A percentile compares a stretch with the other conserved stretches of the same genome.
phyloP scores from a whole-genome alignment of 768 basidiomycete genomes.

The Boletus pseudo-olivaceus region DNA sequence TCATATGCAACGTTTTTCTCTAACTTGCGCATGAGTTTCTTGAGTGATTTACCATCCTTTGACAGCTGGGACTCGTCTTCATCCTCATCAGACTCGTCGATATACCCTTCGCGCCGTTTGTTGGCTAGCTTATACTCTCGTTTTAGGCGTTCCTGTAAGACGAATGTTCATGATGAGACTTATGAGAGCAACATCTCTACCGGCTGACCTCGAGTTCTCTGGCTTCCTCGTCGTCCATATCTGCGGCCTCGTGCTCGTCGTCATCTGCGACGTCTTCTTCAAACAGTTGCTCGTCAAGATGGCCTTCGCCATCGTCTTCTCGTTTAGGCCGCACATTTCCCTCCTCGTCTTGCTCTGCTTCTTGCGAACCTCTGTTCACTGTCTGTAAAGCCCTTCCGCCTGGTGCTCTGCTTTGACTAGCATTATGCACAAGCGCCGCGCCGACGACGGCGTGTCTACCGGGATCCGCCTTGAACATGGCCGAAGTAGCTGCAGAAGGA shows the following conservation, averaged over 20 bases:
- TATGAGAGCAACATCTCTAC: not conserved
- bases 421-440: slow-evolving; percentile 44
- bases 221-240: slow-evolving; percentile 79
- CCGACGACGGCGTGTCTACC: slow-evolving; percentile 42
- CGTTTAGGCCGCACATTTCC: slow-evolving; percentile 51
- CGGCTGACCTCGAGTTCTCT: slow-evolving; percentile 71
- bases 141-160: slow-evolving; percentile 71
- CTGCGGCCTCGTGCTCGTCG: slow-evolving; percentile 72
- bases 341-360: slow-evolving; percentile 66
- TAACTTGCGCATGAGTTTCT: slow-evolving; percentile 79
- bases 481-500: slow-evolving; percentile 58
- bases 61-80: slow-evolving; percentile 58
- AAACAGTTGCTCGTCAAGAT: slow-evolving; percentile 76
- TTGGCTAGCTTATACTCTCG: slow-evolving; percentile 78
- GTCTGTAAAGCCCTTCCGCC: slow-evolving; percentile 64
- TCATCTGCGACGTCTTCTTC: slow-evolving; percentile 88
- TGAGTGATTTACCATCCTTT: slow-evolving; percentile 74
- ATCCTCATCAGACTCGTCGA: slow-evolving; percentile 74
- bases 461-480: slow-evolving; percentile 67
- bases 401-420: slow-evolving; percentile 60
- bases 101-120: slow-evolving; percentile 62
- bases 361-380: slow-evolving; percentile 63
- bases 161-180: not conserved
- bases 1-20: slow-evolving; percentile 84
- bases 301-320: slow-evolving; percentile 73